Percentiles rank a stretch among this genome's conserved stretches.
These are phyloP conservation scores for Pugionium dolabratum DNA, from an alignment of 345 rosid species.

Conservation along the genomic window DNA sequence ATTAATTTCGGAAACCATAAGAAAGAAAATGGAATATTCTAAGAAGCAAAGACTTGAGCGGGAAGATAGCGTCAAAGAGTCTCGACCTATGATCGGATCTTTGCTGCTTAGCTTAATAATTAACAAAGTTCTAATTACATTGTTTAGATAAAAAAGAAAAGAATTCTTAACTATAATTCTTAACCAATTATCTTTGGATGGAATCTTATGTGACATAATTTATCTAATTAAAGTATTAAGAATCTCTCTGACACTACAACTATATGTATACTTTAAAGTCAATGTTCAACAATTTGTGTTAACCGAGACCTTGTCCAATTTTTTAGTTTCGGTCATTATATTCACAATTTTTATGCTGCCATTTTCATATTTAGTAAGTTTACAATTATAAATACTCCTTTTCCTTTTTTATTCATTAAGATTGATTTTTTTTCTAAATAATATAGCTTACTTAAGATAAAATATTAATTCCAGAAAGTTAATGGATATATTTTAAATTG, in stretches of 20 bases:
- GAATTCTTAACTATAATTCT: conserved; percentile 18
- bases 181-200: conserved; percentile 31
- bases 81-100: conserved; percentile 39
- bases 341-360: background rate
- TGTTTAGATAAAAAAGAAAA: conserved; percentile 12
- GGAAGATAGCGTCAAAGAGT: conserved; percentile 34
- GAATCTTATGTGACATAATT: conserved; percentile 34
- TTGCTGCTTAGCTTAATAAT: conserved; percentile 21
- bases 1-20: background rate
- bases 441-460: no score
- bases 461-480: no score
- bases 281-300: conserved; percentile 35
- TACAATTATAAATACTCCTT: no score
- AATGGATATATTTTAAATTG: no score
- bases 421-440: no score
- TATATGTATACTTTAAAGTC: conserved; percentile 18
- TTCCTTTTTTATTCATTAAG: no score
- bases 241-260: conserved; percentile 41
- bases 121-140: conserved; percentile 20
- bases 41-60: conserved; percentile 21
- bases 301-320: conserved; percentile 27
- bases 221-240: conserved; percentile 29
- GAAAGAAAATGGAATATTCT: conserved; percentile 28
- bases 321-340: background rate
- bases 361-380: background rate